A percentile compares a stretch with the other conserved stretches of the same genome.
phyloP scores from a whole-genome alignment of 2,329 filamentous ascomycete species.

The Torrubiella hemipterigena region DNA sequence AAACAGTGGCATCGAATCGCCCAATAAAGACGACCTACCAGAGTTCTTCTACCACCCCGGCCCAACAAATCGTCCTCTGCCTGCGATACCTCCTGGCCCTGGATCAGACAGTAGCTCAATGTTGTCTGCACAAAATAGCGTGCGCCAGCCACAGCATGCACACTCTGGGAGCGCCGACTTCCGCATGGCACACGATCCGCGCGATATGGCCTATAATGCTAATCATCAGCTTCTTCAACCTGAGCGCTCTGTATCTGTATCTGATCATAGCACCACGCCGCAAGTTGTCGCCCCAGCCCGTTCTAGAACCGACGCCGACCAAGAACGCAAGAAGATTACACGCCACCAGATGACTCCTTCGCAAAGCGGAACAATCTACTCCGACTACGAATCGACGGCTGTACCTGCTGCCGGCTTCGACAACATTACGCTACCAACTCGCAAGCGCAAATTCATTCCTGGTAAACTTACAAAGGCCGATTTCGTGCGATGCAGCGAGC shows the following conservation, averaged over 20 bases:
- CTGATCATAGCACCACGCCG: constrained; percentile 70
- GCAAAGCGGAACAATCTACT: constrained; percentile 37
- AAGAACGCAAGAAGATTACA: constrained; percentile 45
- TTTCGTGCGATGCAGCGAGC: constrained; percentile 74
- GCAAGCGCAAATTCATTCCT: constrained; percentile 74
- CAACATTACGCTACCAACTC: constrained; percentile 68
- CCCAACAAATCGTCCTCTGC: constrained; percentile 53
- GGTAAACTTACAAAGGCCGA: constrained; percentile 71
- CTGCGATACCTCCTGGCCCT: constrained; percentile 45
- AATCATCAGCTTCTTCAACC: constrained; percentile 30
- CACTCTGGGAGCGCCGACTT: constrained; percentile 38
- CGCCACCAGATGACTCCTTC: constrained; percentile 38
- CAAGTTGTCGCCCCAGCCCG: constrained; percentile 70
- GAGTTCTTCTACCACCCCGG: constrained; percentile 94
- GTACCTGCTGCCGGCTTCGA: constrained; percentile 56
- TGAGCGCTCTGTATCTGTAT: constrained; percentile 69
- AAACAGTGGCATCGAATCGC: constrained; percentile 52
- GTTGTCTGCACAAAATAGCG: constrained; percentile 29
- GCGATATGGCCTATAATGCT: constrained; percentile 34
- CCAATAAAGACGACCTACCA: constrained; percentile 60
- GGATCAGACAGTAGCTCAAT: constrained; percentile 49
- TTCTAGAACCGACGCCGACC: constrained; percentile 88
- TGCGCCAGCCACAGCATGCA: constrained; percentile 29
- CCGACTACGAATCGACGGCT: constrained; percentile 45
- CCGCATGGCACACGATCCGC: constrained; percentile 23